Evolutionary conservation across 805 yeast species (phyloP).

Genomic region (Ogataea methanolica): DNA sequence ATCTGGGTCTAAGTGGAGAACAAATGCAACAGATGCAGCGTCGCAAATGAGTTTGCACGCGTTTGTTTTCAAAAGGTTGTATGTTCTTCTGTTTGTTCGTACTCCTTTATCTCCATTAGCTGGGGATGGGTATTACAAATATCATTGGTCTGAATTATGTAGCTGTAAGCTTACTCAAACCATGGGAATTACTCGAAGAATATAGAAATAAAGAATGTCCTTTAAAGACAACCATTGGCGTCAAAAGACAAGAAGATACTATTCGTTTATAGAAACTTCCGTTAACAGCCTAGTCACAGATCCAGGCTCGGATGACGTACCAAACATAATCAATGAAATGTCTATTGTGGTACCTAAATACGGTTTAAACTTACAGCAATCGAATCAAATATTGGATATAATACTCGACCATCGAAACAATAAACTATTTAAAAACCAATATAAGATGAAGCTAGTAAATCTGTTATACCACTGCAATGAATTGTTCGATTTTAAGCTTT

Average conservation of each 20-base stretch:
- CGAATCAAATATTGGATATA: slow-evolving; percentile 17
- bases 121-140: too few relatives aligned
- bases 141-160: too few relatives aligned
- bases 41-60: too few relatives aligned
- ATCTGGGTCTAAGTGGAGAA: too few relatives aligned
- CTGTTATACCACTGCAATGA: slow-evolving; percentile 17
- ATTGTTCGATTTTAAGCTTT: slow-evolving; percentile 17
- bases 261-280: background rate
- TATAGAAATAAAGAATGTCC: too few relatives aligned
- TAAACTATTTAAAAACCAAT: slow-evolving; percentile 7
- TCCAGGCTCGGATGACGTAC: background rate
- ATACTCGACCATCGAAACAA: slow-evolving; percentile 13
- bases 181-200: too few relatives aligned
- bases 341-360: slow-evolving; percentile 20
- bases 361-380: slow-evolving; percentile 18
- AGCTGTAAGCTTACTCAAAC: too few relatives aligned
- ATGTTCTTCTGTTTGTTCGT: too few relatives aligned
- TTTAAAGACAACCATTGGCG: too few relatives aligned
- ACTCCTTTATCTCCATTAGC: too few relatives aligned
- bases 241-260: background rate
- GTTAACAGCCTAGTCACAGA: background rate
- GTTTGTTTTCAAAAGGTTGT: too few relatives aligned
- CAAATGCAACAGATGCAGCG: too few relatives aligned
- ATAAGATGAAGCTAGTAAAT: slow-evolving; percentile 12
- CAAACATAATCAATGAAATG: slow-evolving; percentile 13